Base-by-base conservation (phyloP, 164 flowering plant species). In the Aristolochia fimbriata region DNA sequence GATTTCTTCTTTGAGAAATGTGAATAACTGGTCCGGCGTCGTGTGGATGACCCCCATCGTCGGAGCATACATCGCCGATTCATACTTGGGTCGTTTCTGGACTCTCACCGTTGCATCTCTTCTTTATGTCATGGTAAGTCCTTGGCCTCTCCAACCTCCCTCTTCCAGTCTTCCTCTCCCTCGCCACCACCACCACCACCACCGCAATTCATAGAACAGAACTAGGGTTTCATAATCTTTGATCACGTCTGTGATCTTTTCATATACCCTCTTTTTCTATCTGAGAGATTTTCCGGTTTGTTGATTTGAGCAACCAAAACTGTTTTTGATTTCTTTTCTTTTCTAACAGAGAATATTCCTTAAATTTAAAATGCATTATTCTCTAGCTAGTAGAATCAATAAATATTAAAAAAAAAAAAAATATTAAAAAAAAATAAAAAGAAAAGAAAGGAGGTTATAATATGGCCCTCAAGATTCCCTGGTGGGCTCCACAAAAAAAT, bases 11-110 rank as follows among this genome's bases (percentile, higher is more conserved):
- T 88, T 85, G 3, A 77, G 83, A 48, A 91, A 84, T 51, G 97
- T 88, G 6, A 91, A 82, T 31, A 91, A 85, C 75, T 91, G 96
- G 97, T 76, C 91, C 0, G 97, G 97, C 43, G 51, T 84, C 0
- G 91, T 91, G 2, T 91, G 96, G 97, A 78, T 91, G 31, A 91
- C 96, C 10, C 94, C 97, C 1, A 74, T 91, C 46, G 70, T 84
- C 1, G 97, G 97, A 0, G 97, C 96, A 30, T 88, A 83, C 68
- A 66, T 91, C 12, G 96, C 96, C 0, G 97, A 91, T 68, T 69
- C 95, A 27, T 84, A 76, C 71, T 1, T 85, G 46, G 97, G 97
- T 63, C 86, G 97, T 0, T 90, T 76, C 56, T 87, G 97, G 97
- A 90, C 97, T 2, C 87, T 90, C 77, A 87, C 91, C 8, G 16